These are phyloP conservation scores for Clavispora asparagi DNA, from an alignment of 805 yeast species.

Conservation along the genomic window DNA sequence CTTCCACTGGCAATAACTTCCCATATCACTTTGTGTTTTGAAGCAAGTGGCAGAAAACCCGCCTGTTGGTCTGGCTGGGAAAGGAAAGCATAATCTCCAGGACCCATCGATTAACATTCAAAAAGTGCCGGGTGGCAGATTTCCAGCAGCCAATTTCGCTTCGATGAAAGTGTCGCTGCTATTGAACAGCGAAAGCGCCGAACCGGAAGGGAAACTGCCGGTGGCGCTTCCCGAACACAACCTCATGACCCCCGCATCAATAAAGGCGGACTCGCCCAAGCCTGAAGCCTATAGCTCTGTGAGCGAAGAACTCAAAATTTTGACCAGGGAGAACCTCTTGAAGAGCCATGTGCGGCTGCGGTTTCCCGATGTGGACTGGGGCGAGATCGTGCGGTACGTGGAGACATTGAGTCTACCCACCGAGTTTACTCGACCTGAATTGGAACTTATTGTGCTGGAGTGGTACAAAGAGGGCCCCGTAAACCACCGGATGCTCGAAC, in stretches of 20 bases:
- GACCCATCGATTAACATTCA: too few species aligned
- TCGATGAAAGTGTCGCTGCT: not conserved
- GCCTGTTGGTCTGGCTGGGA: not conserved
- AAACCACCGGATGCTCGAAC: conserved; percentile 8
- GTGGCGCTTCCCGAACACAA: not conserved
- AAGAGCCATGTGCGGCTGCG: conserved; percentile 1
- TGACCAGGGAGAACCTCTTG: not conserved
- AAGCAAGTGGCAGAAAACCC: not conserved
- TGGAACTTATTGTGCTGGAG: conserved; percentile 12
- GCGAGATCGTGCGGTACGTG: conserved; percentile 1
- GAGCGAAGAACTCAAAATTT: not conserved
- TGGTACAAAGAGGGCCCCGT: conserved; percentile 10
- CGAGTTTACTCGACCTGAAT: conserved; percentile 10
- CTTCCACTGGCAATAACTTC: not conserved
- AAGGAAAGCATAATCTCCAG: too few species aligned
- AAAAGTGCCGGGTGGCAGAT: too few species aligned
- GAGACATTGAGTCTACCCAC: not conserved
- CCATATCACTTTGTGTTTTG: not conserved
- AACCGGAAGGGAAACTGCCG: not conserved
- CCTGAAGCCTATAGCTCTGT: not conserved
- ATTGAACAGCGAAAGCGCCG: not conserved
- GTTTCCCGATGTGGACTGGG: conserved; percentile 6
- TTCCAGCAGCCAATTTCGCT: not conserved
- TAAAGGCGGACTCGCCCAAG: not conserved
- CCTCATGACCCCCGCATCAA: not conserved